Conservation (phyloP, 2,329 filamentous ascomycete species). For the Aquanectria penicillioides region DNA sequence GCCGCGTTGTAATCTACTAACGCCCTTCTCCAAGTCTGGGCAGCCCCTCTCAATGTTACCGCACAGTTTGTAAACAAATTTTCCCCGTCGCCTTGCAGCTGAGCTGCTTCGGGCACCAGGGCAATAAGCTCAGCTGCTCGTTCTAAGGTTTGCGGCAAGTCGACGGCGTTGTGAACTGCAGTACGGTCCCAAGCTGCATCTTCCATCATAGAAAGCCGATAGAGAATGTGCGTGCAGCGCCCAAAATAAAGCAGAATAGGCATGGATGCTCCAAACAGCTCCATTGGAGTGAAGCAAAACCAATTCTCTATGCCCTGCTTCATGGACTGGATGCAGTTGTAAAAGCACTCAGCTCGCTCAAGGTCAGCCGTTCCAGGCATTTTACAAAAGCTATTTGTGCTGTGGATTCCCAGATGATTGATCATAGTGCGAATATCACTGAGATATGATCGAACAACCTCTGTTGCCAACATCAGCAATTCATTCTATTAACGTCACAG, state of each 20-base stretch:
- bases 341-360: slow-evolving; percentile 38
- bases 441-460: slow-evolving; percentile 47
- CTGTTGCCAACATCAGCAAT: slow-evolving; percentile 36
- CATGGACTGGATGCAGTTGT: slow-evolving; percentile 41
- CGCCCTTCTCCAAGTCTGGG: slow-evolving; percentile 22
- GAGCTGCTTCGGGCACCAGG: background rate
- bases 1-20: slow-evolving; percentile 11
- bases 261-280: slow-evolving; percentile 43
- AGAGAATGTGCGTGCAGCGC: slow-evolving; percentile 43
- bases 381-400: slow-evolving; percentile 19
- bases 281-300: slow-evolving; percentile 39
- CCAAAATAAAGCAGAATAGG: slow-evolving; percentile 44
- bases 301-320: slow-evolving; percentile 44
- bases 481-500: too few species aligned
- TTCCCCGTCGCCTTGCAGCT: slow-evolving; percentile 6
- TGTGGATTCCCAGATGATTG: slow-evolving; percentile 46
- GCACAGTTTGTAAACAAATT: slow-evolving; percentile 17
- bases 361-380: slow-evolving; percentile 25
- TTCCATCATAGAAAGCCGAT: slow-evolving; percentile 43
- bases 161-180: slow-evolving; percentile 44
- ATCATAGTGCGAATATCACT: slow-evolving; percentile 50
- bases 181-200: slow-evolving; percentile 52
- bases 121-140: background rate
- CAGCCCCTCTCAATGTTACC: slow-evolving; percentile 12
- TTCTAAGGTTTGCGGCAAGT: slow-evolving; percentile 40